Base-by-base conservation (phyloP, 2,329 filamentous ascomycete genomes). In the Lachnellula cervina region DNA sequence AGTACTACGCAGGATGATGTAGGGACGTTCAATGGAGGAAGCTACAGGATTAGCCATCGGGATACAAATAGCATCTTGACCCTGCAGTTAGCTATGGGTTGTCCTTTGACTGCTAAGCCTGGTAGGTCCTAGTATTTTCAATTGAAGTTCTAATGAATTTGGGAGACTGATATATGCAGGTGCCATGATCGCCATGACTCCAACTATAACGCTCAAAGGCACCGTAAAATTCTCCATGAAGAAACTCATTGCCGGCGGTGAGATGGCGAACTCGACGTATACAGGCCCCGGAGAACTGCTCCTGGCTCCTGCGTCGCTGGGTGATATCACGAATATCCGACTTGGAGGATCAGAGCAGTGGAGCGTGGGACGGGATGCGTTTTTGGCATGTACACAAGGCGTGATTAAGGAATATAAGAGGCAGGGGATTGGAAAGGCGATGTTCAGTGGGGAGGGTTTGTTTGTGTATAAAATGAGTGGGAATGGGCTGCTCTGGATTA, bases 11-110 rank as follows among this genome's bases (percentile, higher is more conserved):
- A 83, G 32, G 94, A 97, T 71, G 92, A 96, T 64, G 83, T 96
- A 1, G 94, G 94, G n/a, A 94, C 88, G 0, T 99, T 97, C 77
- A 97, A 97, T 69, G 94, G 94, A 16, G 94, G 94, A 13, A 93
- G 89, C 68, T 99, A 93, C 70, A 82, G 94, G 44, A 91, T 97
- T 69, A 94, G 89, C 67, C 94, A 99, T 69, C 81, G 94, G 21
- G 91, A 97, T 71, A 87, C 84, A 56, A 99, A 97, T 71, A 91
- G 89, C 1, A 87, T 97, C 62, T 73, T 97, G 59, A 97, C 92
- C 0, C 73, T 97, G 21, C 93, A 97, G 71, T 75, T 97, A 46
- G 93, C 93, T 13, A 88, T 94, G 70, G 91, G 91, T 2, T 96
- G 90, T 66, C 93, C 93, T 0, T 72, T 97, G 51, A 79, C 77